Percentiles rank a stretch among this genome's conserved stretches.
Evolutionary conservation across 2,329 filamentous ascomycete genomes (phyloP).

Genomic region (Chaetothyriales sp.): DNA sequence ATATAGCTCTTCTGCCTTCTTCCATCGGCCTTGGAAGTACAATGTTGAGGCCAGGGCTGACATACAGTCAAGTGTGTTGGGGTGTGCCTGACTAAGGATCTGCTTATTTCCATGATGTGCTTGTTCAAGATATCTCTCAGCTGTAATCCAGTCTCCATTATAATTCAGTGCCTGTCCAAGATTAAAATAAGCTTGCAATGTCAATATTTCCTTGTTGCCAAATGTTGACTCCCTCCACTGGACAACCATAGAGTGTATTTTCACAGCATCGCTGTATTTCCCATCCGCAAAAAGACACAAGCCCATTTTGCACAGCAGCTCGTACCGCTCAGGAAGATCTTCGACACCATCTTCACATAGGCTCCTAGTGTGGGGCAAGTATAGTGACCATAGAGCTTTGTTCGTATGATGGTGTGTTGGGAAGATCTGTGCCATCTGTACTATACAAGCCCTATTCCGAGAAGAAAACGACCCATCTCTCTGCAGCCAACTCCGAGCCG

Average conservation of each 20-base stretch:
- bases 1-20: constrained; percentile 6
- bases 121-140: constrained; percentile 1
- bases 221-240: constrained; percentile 2
- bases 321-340: constrained; percentile 3
- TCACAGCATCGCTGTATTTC: constrained; percentile 68
- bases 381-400: constrained; percentile 18
- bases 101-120: background rate
- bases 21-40: constrained; percentile 1
- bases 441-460: constrained; percentile 14
- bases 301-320: constrained; percentile 7
- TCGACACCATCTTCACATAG: constrained; percentile 1
- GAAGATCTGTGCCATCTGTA: constrained; percentile 19
- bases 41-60: background rate
- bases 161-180: constrained; percentile 5
- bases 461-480: background rate
- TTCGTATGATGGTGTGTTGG: constrained; percentile 10
- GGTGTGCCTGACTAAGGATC: background rate
- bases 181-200: constrained; percentile 2
- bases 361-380: constrained; percentile 21
- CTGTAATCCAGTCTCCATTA: constrained; percentile 8
- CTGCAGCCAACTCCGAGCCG: constrained; percentile 19
- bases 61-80: background rate
- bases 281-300: constrained; percentile 53
- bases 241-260: constrained; percentile 31
- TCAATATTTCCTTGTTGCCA: background rate